Evolutionary conservation across 2,329 filamentous ascomycete genomes (phyloP).

Genomic region (Sporothrix curviconia): DNA sequence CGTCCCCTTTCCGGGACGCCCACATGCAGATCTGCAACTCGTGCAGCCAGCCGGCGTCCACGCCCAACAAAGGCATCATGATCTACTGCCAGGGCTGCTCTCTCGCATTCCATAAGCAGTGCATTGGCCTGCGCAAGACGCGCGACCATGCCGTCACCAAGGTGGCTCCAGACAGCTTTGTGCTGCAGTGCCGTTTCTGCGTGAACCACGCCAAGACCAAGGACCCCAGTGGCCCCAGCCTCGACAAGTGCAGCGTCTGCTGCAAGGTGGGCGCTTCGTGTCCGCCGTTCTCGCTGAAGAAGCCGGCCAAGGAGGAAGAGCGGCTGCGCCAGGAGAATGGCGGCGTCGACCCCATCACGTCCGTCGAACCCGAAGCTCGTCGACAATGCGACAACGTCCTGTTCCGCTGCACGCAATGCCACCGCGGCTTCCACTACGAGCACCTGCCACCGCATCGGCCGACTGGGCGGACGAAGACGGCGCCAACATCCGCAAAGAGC

Average conservation of each 20-base stretch:
- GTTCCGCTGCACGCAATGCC: conserved; percentile 75
- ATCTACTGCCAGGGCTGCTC: conserved; percentile 91
- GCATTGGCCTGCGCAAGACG: conserved; percentile 64
- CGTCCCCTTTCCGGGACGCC: conserved; percentile 58
- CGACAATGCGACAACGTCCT: conserved; percentile 73
- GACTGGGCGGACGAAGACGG: conserved; percentile 32
- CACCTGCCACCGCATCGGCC: conserved; percentile 58
- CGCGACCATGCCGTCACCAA: conserved; percentile 92
- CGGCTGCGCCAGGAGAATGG: conserved; percentile 71
- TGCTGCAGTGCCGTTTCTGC: conserved; percentile 86
- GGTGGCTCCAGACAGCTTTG: conserved; percentile 65
- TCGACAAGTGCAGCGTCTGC: conserved; percentile 68
- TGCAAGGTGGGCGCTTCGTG: conserved; percentile 61
- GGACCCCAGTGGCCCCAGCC: conserved; percentile 61
- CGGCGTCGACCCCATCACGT: conserved; percentile 68
- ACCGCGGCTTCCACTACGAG: conserved; percentile 73
- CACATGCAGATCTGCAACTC: conserved; percentile 68
- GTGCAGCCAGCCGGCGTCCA: conserved; percentile 53
- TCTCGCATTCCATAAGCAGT: conserved; percentile 72
- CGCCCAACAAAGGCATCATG: conserved; percentile 58
- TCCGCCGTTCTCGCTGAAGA: conserved; percentile 63
- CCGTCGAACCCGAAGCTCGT: conserved; percentile 56
- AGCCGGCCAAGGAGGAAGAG: conserved; percentile 75
- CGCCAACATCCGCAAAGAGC: conserved; percentile 49
- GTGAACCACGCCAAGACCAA: conserved; percentile 62